Base-by-base conservation (phyloP, 345 rosid genomes). In the Dimocarpus longan region DNA sequence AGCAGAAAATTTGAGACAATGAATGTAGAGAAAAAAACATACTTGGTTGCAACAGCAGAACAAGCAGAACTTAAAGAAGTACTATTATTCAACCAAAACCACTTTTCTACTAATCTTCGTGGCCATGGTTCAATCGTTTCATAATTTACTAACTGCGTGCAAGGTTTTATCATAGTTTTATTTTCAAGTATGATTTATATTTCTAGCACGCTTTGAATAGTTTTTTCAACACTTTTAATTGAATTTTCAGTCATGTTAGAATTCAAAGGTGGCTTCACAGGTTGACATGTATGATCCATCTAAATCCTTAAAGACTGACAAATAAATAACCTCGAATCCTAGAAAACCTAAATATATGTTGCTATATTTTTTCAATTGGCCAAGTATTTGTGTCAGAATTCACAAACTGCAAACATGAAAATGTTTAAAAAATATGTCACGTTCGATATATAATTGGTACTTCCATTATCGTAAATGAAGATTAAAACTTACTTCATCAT, bases 401-500 rank as follows among this genome's bases (percentile, higher is more conserved):
- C 8, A 22, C 43, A 6, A 63, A 74, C 5, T 39, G 68, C 21
- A 28, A 16, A 65, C 39, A 26, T 28, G 68, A 65, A 65, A 22
- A n/a, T 60, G 12, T 1, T 19, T 22, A 0, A 26, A 60, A 21
- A 60, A 60, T 16, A 18, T 5, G 5, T 22, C 65, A 19, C 10
- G 13, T 54, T 56, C 8, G 18, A 46, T 0, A 16, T 37, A 72
- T 56, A 16, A 56, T 16, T 37, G 21, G 10, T 18, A 24, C 3
- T 37, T 46, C 21, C 16, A 78, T 10, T 6, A 26, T 24, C 48
- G n/a, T 15, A 66, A 39, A n/a, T 22, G 13, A 77, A 73, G 62
- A 62, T 32, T 5, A 32, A 60, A 70, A 73, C 90, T 84, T 89
- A 94, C 98, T 86, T 96, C 98, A 73, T 94, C 97, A 62, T 93